Conservation (phyloP, 2,329 filamentous ascomycete genomes). For the Hypoxylon sp. region DNA sequence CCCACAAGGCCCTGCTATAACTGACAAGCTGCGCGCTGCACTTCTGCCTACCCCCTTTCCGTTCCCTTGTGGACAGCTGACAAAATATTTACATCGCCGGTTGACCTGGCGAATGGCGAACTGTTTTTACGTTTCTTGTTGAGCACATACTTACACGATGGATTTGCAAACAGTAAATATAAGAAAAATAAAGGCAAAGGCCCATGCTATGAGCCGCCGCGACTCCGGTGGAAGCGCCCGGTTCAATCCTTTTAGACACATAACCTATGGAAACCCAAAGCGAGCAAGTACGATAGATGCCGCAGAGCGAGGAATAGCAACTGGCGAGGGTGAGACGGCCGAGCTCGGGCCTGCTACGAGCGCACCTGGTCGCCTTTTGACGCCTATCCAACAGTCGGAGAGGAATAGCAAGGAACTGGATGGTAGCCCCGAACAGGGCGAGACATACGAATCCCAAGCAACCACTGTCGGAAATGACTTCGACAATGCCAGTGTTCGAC, state of each 20-base stretch:
- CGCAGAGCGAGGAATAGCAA: slow-evolving; percentile 35
- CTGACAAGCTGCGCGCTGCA: slow-evolving; percentile 5
- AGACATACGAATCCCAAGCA: slow-evolving; percentile 43
- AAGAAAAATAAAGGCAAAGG: slow-evolving; percentile 40
- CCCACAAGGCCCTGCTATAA: neutral
- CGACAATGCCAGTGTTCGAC: slow-evolving; percentile 23
- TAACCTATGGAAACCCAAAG: slow-evolving; percentile 37
- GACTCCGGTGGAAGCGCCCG: slow-evolving; percentile 42
- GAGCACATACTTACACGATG: slow-evolving; percentile 38
- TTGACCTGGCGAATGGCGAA: slow-evolving; percentile 4
- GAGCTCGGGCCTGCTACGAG: slow-evolving; percentile 29
- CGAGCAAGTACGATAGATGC: slow-evolving; percentile 40
- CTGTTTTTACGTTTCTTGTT: neutral
- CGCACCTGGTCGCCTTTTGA: slow-evolving; percentile 39
- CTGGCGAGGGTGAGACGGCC: slow-evolving; percentile 3
- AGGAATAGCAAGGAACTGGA: slow-evolving; percentile 42
- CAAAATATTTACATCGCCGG: neutral
- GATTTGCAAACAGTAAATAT: slow-evolving; percentile 40
- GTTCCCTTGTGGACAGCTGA: neutral
- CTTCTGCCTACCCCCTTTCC: neutral
- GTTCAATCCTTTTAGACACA: slow-evolving; percentile 42
- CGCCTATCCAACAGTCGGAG: slow-evolving; percentile 34
- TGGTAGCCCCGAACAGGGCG: slow-evolving; percentile 25
- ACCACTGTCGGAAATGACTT: slow-evolving; percentile 36
- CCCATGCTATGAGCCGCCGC: slow-evolving; percentile 40